phyloP scores from a whole-genome alignment of 441 rosid species.

The Macaranga tanarius region DNA sequence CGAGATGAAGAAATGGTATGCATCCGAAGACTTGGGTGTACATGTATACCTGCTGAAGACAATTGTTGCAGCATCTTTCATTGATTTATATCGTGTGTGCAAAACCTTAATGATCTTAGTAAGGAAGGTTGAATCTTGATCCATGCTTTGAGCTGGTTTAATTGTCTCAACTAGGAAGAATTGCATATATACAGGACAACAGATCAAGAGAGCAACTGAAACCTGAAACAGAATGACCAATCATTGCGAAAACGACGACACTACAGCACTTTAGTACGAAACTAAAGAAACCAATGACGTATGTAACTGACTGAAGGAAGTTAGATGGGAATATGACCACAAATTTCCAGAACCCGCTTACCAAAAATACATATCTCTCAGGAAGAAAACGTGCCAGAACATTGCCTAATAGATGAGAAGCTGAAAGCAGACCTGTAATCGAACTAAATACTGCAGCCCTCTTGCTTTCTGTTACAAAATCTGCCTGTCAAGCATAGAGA shows the following conservation, averaged over 20 bases:
- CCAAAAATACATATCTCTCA: slow-evolving; percentile 30
- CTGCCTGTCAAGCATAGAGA: slow-evolving; percentile 40
- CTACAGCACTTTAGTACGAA: neutral
- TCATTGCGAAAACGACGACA: too few relatives aligned
- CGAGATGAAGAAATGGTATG: neutral
- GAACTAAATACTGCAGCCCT: slow-evolving; percentile 56
- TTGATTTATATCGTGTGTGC: slow-evolving; percentile 36
- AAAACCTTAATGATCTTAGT: slow-evolving; percentile 28
- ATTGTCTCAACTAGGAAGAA: slow-evolving; percentile 47
- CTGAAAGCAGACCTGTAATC: slow-evolving; percentile 55
- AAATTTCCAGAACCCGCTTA: slow-evolving; percentile 26
- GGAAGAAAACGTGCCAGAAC: slow-evolving; percentile 54
- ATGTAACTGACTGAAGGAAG: too few relatives aligned
- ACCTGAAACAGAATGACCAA: slow-evolving; percentile 32
- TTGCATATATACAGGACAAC: slow-evolving; percentile 46
- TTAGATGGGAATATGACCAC: too few relatives aligned
- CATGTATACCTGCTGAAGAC: slow-evolving; percentile 42
- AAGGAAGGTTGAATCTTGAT: slow-evolving; percentile 31
- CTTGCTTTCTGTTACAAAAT: slow-evolving; percentile 37
- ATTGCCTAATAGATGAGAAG: slow-evolving; percentile 53
- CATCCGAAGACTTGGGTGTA: neutral
- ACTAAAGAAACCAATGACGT: too few relatives aligned
- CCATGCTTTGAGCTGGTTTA: slow-evolving; percentile 26
- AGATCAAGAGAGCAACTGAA: slow-evolving; percentile 41
- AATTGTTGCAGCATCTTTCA: slow-evolving; percentile 49